Conservation (phyloP, 768 basidiomycete genomes). For the Scleroderma bovista region DNA sequence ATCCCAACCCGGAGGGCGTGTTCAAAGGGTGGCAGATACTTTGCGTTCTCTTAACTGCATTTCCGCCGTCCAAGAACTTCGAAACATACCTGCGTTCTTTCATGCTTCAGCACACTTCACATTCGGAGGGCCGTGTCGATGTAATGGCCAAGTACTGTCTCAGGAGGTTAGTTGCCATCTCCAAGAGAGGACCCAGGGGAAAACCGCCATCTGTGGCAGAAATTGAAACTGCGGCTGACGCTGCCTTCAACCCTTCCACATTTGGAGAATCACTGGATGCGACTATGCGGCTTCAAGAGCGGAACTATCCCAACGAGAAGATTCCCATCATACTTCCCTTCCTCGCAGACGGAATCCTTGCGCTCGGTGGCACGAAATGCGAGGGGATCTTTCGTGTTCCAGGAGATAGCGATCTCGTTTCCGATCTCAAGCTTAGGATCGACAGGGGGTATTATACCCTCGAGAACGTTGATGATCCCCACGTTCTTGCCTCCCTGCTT, state of each 20-base stretch:
- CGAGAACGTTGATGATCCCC: conserved; percentile 86
- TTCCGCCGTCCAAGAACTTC: conserved; percentile 91
- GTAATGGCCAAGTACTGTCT: conserved; percentile 89
- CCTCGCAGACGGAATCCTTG: conserved; percentile 87
- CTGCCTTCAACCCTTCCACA: conserved; percentile 91
- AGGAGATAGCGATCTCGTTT: conserved; percentile 84
- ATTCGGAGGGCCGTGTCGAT: conserved; percentile 74
- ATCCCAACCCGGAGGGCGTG: conserved; percentile 76
- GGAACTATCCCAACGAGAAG: conserved; percentile 78
- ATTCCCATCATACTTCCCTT: conserved; percentile 93
- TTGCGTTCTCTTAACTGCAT: conserved; percentile 86
- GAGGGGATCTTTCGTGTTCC: conserved; percentile 94
- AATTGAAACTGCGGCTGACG: conserved; percentile 92
- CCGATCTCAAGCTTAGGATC: conserved; percentile 83
- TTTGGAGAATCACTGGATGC: conserved; percentile 88
- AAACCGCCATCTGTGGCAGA: conserved; percentile 78
- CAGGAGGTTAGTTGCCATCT: conserved; percentile 66
- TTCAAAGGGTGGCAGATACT: conserved; percentile 94
- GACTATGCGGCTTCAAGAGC: conserved; percentile 77
- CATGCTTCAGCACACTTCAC: conserved; percentile 60
- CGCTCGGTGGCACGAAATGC: conserved; percentile 74
- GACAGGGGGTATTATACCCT: conserved; percentile 89
- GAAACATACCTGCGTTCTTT: conserved; percentile 80
- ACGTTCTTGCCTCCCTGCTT: conserved; percentile 82
- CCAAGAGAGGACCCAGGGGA: conserved; percentile 81